A percentile compares a stretch with the other conserved stretches of the same genome.
Conservation (phyloP, 768 basidiomycete species). For the Calocera viscosa region DNA sequence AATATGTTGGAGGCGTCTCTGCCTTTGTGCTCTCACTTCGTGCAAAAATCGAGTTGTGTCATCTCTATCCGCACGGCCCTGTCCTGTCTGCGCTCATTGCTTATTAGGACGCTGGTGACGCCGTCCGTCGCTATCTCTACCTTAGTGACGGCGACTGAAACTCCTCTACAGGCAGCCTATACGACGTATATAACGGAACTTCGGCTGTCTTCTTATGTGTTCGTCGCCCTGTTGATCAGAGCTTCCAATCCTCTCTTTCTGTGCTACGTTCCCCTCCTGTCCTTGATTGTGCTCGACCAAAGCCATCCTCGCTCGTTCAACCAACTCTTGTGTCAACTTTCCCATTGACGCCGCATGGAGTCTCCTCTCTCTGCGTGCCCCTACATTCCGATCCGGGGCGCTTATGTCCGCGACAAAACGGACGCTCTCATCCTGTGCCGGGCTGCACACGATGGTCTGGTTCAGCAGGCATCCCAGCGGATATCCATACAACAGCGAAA, state of each 20-base stretch:
- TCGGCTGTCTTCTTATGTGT: not conserved
- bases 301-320: not conserved
- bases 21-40: not conserved
- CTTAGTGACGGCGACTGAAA: constrained; percentile 1
- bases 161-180: not conserved
- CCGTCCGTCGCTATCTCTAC: not conserved
- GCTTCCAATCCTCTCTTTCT: not conserved
- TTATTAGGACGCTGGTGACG: constrained; percentile 8
- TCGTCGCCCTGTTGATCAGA: constrained; percentile 9
- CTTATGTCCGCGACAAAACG: not conserved
- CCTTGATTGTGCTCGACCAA: not conserved
- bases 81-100: not conserved
- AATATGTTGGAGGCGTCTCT: not conserved
- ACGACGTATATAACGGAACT: not conserved
- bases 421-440: constrained; percentile 5
- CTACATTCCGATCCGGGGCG: not conserved
- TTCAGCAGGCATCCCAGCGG: not conserved
- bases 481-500: constrained; percentile 1
- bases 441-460: constrained; percentile 2
- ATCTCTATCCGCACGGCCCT: not conserved
- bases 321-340: not conserved
- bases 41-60: constrained; percentile 4
- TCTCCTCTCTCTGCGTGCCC: not conserved
- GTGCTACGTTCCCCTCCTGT: not conserved
- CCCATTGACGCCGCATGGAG: constrained; percentile 3